phyloP scores from a whole-genome alignment of 768 basidiomycete genomes.

The Auriscalpium vulgare region DNA sequence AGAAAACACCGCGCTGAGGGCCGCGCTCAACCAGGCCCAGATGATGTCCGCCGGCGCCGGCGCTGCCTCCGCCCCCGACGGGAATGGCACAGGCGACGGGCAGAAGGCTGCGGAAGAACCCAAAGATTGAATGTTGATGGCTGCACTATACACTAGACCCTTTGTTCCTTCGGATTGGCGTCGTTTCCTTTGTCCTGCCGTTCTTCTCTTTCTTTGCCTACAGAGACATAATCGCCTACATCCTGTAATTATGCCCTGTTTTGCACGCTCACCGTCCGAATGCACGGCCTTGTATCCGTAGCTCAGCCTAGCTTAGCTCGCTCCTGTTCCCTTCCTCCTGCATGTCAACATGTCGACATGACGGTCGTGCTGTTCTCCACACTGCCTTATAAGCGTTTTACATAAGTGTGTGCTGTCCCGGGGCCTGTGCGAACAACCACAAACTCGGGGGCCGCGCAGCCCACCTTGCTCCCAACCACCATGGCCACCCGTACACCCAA shows the following conservation, averaged over 20 bases:
- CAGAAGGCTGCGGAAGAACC: slow-evolving; percentile 5
- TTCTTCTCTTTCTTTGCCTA: neutral
- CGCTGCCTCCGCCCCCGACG: neutral
- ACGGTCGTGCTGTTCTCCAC: neutral
- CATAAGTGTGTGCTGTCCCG: neutral
- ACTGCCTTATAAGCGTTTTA: neutral
- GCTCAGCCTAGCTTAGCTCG: neutral
- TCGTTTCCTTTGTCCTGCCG: neutral
- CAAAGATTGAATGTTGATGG: slow-evolving; percentile 6
- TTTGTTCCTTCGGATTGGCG: neutral
- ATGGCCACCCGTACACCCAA: neutral
- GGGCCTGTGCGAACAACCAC: neutral
- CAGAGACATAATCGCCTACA: neutral
- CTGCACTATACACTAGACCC: neutral
- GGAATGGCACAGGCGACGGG: neutral
- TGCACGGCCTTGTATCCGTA: neutral
- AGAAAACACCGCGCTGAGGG: slow-evolving; percentile 73
- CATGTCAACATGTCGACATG: neutral
- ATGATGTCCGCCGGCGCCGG: slow-evolving; percentile 6
- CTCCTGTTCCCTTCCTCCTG: neutral
- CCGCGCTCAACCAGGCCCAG: slow-evolving; percentile 48
- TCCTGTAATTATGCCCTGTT: neutral
- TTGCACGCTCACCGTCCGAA: neutral
- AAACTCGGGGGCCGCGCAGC: no score
- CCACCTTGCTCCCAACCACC: neutral